Evolutionary conservation across 2,329 filamentous ascomycete genomes (phyloP).

Genomic region (Stachybotrys chlorohalonatus): DNA sequence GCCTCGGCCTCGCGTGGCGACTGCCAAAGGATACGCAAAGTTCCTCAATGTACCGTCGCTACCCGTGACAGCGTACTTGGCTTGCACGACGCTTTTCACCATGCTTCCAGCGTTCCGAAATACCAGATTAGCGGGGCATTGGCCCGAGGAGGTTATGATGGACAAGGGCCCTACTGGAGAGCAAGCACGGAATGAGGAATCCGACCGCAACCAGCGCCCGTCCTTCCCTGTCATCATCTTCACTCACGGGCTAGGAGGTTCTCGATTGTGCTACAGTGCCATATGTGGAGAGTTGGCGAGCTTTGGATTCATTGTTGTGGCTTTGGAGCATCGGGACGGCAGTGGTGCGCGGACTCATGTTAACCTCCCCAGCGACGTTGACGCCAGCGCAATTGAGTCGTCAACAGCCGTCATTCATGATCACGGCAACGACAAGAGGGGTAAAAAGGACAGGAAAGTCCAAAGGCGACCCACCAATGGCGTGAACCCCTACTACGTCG

Average conservation of each 20-base stretch:
- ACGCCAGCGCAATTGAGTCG: slow-evolving; percentile 19
- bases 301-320: slow-evolving; percentile 56
- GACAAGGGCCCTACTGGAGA: slow-evolving; percentile 24
- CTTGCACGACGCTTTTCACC: slow-evolving; percentile 51
- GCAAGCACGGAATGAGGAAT: slow-evolving; percentile 10
- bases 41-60: slow-evolving; percentile 44
- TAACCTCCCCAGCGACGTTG: slow-evolving; percentile 38
- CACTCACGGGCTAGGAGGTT: slow-evolving; percentile 57
- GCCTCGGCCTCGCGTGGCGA: slow-evolving; percentile 44
- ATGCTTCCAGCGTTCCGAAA: slow-evolving; percentile 58
- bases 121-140: slow-evolving; percentile 44
- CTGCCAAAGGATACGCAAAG: slow-evolving; percentile 52
- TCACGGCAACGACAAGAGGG: slow-evolving; percentile 13
- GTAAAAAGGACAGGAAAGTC: slow-evolving; percentile 16
- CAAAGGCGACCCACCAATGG: slow-evolving; percentile 15
- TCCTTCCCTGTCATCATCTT: slow-evolving; percentile 56
- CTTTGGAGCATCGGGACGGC: slow-evolving; percentile 57
- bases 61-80: slow-evolving; percentile 42
- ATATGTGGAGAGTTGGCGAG: slow-evolving; percentile 59
- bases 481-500: slow-evolving; percentile 31
- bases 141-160: slow-evolving; percentile 32
- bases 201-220: slow-evolving; percentile 19
- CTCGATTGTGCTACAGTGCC: slow-evolving; percentile 51
- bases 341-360: slow-evolving; percentile 52
- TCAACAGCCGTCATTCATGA: slow-evolving; percentile 15